phyloP scores from a whole-genome alignment of 495 filamentous ascomycete genomes.

The Penicillium ochrochloron region DNA sequence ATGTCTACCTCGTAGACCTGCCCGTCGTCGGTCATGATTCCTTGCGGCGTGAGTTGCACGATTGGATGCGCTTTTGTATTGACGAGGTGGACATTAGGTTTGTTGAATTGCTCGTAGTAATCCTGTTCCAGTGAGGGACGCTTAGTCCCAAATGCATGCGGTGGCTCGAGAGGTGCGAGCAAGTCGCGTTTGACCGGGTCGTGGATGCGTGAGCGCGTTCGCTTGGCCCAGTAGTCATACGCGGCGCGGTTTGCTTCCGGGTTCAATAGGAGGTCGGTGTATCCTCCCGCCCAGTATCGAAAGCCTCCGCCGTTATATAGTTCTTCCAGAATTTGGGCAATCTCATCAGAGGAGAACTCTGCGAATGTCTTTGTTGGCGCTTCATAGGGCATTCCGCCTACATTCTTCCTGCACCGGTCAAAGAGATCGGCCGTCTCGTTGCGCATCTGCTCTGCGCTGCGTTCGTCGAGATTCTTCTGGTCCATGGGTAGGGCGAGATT shows the following conservation, averaged over 20 bases:
- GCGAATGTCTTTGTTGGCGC: conserved; percentile 36
- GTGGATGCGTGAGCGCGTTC: conserved; percentile 52
- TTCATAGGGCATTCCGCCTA: conserved; percentile 19
- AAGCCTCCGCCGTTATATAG: conserved; percentile 57
- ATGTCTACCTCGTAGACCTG: conserved; percentile 52
- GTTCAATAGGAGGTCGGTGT: conserved; percentile 54
- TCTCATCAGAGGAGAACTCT: conserved; percentile 53
- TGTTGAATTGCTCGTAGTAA: conserved; percentile 64
- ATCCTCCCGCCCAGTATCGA: conserved; percentile 53
- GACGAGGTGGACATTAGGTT: conserved; percentile 57
- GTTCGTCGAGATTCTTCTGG: conserved; percentile 26
- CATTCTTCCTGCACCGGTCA: conserved; percentile 6
- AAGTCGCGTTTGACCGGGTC: conserved; percentile 53
- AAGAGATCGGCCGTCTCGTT: conserved; percentile 20
- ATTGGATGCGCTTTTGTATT: conserved; percentile 56
- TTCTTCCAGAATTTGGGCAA: conserved; percentile 50
- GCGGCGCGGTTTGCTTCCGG: conserved; percentile 52
- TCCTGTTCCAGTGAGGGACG: conserved; percentile 57
- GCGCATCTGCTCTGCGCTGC: conserved; percentile 13
- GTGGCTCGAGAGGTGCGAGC: conserved; percentile 57
- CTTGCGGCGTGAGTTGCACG: conserved; percentile 43
- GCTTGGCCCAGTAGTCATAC: conserved; percentile 62
- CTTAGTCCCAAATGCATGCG: conserved; percentile 59
- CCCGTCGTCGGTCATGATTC: conserved; percentile 49
- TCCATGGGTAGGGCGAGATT: conserved; percentile 61